Base-by-base conservation (phyloP, 257 asterid species). In the Marsdenia floribunda region DNA sequence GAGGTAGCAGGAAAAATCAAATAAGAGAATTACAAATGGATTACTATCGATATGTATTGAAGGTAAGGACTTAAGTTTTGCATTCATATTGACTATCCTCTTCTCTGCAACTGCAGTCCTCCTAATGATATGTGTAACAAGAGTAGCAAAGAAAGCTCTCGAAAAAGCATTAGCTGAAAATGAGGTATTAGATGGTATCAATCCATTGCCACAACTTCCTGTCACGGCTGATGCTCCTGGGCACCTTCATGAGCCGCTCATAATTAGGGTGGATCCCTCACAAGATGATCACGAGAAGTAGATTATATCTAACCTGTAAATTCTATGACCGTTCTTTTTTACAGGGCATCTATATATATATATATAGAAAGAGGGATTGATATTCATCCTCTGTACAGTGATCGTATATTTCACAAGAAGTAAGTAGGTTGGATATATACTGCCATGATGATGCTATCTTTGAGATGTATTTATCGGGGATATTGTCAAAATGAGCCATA, bases 131-230 rank as follows among this genome's bases (percentile, higher is more conserved):
- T 90, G 93, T 52, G 91, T 91, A 33, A 90, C 83, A 10, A 86
- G 87, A 82, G 97, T 91, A 49, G 96, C 97, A 40, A 90, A 87
- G 82, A 81, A 88, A 44, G 93, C 97, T 73, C 76, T 92, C 66
- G 96, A 90, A 3, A 92, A 87, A 73, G 96, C 97, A 10, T 86
- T 92, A 83, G 95, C 93, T 38, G 96, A 90, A 80, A 90, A 86
- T 15, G 90, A 85, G 83, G 91, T 86, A 59, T 46, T 72, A 50
- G 88, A 85, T 11, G 86, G 77, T 9, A 82, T 79, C 69, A 53
- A 50, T 52, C 71, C 82, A 76, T 80, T 85, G 12, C 79, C 85
- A 5, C 81, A 79, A 13, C 75, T 90, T 77, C 91, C 95, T 16
- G 42, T 84, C 33, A 78, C 58, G 58, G 78, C 83, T 12, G 82